Base-by-base conservation (phyloP, 2,329 filamentous ascomycete species). In the Pseudocercospora crystallina region DNA sequence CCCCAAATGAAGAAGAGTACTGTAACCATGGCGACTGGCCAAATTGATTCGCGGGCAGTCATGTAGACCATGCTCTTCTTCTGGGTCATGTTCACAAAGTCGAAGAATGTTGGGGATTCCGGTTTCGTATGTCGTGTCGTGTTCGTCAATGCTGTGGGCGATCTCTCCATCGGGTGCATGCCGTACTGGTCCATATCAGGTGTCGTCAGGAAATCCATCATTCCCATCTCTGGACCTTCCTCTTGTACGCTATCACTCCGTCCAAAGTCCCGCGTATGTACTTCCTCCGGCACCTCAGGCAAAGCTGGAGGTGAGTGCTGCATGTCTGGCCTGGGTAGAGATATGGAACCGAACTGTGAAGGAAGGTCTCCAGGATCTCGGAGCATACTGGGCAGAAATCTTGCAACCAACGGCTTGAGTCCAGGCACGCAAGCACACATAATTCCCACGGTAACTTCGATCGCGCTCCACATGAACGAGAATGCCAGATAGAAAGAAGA, bases 391-490 rank as follows among this genome's bases (percentile, higher is more conserved):
- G 82, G 82, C 31, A 83, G 60, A 49, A 84, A 76, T 9, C 80
- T 73, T 35, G 88, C 81, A 48, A 92, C 84, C 5, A 97, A 75
- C 1, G 92, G 91, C 67, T 96, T 96, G 55, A 96, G 74, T 0
- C 87, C 92, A 8, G 92, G 92, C n/a, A 96, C 87, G 62, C 90
- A 96, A 36, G 87, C 91, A 65, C 89, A 95, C 57, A 90, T 86
- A 61, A 96, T 90, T 13, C 90, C 91, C 1, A 95, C 77, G 59
- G 95, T 94, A 64, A 96, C 90, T 69, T 96, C 91, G 47, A 96
- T 84, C 10, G 86, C 87, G 12, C 88, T 92, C 92, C 91, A 97
- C 88, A 96, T 92, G 65, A 95, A 86, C 0, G 58, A 58, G 38
- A 90, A 73, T 0, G 89, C 89, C 0, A 89, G 88, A 65, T 92